Percentiles rank a stretch among this genome's conserved stretches.
Conservation (phyloP, 2,329 filamentous ascomycete genomes). For the Helicocarpus griseus region DNA sequence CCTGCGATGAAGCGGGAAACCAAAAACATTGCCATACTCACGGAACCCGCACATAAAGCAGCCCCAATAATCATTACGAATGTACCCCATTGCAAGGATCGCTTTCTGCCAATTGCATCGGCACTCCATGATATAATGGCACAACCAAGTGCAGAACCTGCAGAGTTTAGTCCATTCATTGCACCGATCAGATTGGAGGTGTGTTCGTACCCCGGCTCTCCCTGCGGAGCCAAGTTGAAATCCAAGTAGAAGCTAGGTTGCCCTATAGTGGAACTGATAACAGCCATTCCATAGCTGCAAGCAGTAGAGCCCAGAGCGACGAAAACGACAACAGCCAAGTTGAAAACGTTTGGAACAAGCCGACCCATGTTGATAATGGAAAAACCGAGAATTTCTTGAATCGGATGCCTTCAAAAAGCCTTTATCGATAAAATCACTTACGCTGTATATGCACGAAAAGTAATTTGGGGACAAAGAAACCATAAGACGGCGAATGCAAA, state of each 20-base stretch:
- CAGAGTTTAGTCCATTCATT: constrained; percentile 37
- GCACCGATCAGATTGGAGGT: constrained; percentile 36
- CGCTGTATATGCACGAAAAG: no score
- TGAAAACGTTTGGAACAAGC: constrained; percentile 20
- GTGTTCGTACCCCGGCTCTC: constrained; percentile 31
- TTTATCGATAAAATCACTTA: no score
- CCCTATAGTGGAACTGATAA: constrained; percentile 37
- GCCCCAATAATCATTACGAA: constrained; percentile 30
- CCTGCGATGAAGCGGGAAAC: constrained; percentile 9
- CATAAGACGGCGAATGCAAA: no score
- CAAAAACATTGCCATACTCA: constrained; percentile 10
- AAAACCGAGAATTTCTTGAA: no score
- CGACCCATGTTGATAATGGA: no score
- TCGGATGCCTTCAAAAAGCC: no score
- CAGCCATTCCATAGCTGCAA: constrained; percentile 25
- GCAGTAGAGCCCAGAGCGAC: constrained; percentile 26
- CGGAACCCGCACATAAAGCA: constrained; percentile 29
- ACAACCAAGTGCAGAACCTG: constrained; percentile 32
- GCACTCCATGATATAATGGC: constrained; percentile 31
- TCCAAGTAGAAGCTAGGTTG: constrained; percentile 38
- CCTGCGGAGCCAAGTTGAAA: constrained; percentile 30
- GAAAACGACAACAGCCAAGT: constrained; percentile 24
- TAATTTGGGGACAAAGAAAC: no score
- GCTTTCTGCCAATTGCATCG: constrained; percentile 29
- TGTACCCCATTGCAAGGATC: constrained; percentile 28